These are phyloP conservation scores for Cladosporium velox DNA, from an alignment of 2,329 filamentous ascomycete genomes.

Conservation along the genomic window DNA sequence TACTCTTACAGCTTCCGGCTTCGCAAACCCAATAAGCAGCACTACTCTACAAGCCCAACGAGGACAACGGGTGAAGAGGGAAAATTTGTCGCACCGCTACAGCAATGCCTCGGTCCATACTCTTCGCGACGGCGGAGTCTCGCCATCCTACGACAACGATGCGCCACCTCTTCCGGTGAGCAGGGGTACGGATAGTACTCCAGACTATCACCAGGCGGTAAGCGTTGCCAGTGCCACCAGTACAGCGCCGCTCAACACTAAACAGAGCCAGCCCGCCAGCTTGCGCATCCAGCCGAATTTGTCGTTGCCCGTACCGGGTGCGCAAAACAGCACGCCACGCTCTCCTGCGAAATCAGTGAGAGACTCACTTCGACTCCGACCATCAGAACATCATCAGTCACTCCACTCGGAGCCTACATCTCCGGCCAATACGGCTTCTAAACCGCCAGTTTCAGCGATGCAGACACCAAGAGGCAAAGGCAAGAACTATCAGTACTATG, in stretches of 20 bases:
- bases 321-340: slow-evolving; percentile 13
- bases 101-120: slow-evolving; percentile 60
- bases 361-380: slow-evolving; percentile 32
- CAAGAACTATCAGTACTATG: slow-evolving; percentile 87
- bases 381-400: slow-evolving; percentile 54
- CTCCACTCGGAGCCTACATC: slow-evolving; percentile 80
- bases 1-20: slow-evolving; percentile 76
- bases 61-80: slow-evolving; percentile 51
- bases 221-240: slow-evolving; percentile 73
- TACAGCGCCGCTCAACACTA: slow-evolving; percentile 69
- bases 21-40: slow-evolving; percentile 96
- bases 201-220: slow-evolving; percentile 53
- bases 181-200: slow-evolving; percentile 72
- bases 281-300: slow-evolving; percentile 14
- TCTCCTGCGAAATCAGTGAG: slow-evolving; percentile 29
- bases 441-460: slow-evolving; percentile 3
- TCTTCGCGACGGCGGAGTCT: slow-evolving; percentile 38
- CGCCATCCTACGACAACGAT: slow-evolving; percentile 43
- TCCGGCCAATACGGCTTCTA: slow-evolving; percentile 44
- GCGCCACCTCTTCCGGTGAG: slow-evolving; percentile 63
- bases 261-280: slow-evolving; percentile 8
- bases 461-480: slow-evolving; percentile 42
- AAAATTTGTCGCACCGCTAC: slow-evolving; percentile 52
- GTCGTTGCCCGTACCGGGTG: background rate
- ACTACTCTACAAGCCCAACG: slow-evolving; percentile 90